Percentiles rank a stretch among this genome's conserved stretches.
Conservation (phyloP, 129 eudicot species). For the Dittrichia graveolens region DNA sequence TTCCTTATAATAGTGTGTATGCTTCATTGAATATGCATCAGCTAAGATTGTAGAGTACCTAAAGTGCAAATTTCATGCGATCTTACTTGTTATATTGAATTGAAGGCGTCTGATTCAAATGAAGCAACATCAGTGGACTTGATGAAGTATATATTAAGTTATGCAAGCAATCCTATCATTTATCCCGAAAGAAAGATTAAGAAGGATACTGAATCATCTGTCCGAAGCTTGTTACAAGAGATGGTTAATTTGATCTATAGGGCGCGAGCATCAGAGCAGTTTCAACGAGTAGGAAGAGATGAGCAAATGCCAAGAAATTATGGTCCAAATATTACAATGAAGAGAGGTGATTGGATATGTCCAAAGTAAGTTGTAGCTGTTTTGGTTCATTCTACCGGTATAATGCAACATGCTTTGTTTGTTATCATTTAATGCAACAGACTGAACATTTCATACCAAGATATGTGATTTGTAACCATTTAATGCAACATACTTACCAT, state of each 20-base stretch:
- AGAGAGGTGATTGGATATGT: conserved; percentile 95
- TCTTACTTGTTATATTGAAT: not conserved
- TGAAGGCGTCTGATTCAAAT: conserved; percentile 60
- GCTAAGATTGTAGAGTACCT: not conserved
- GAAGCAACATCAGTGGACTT: conserved; percentile 66
- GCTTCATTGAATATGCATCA: not conserved
- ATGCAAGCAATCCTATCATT: conserved; percentile 60
- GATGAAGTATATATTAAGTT: conserved; percentile 81
- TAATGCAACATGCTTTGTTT: too few species aligned
- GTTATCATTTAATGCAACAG: too few species aligned
- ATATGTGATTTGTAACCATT: too few species aligned
- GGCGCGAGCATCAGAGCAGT: conserved; percentile 31
- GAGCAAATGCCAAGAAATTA: conserved; percentile 46
- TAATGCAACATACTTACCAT: too few species aligned
- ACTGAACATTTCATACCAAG: too few species aligned
- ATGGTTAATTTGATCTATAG: conserved; percentile 36
- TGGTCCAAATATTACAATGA: conserved; percentile 76
- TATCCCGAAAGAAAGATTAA: conserved; percentile 43
- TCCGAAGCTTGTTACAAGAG: conserved; percentile 59
- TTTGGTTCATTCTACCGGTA: not conserved
- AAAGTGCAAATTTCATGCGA: not conserved
- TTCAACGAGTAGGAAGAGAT: not conserved
- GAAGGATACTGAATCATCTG: conserved; percentile 61
- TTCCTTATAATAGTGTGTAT: conserved; percentile 11
- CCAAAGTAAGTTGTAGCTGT: conserved; percentile 54